These are phyloP conservation scores for Pinus tabuliformis DNA, from an alignment of 75 land plant genomes.

Conservation along the genomic window DNA sequence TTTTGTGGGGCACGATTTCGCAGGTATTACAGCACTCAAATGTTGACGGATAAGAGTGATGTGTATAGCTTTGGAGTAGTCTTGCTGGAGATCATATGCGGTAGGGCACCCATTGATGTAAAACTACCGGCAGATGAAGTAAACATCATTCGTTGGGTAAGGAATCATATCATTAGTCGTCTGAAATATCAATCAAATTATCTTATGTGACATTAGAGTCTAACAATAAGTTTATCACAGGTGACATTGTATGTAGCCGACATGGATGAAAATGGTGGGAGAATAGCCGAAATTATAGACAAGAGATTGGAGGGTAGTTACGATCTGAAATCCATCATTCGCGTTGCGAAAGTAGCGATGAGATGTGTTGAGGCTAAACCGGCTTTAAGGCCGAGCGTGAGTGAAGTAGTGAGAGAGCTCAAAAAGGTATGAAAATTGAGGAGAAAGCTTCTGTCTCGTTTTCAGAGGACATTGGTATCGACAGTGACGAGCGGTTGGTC, in stretches of 20 bases:
- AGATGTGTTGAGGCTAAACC: slow-evolving; percentile 16
- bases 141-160: background rate
- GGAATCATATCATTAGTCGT: background rate
- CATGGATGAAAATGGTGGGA: background rate
- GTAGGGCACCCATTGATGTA: background rate
- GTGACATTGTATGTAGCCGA: background rate
- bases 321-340: slow-evolving; percentile 8
- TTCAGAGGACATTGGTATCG: too few species aligned
- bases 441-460: too few species aligned
- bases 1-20: too few species aligned
- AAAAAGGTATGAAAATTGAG: too few species aligned
- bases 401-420: too few species aligned
- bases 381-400: slow-evolving; percentile 20
- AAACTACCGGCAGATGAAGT: background rate
- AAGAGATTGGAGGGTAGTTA: background rate
- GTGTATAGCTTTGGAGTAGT: slow-evolving; percentile 26
- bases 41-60: slow-evolving; percentile 16
- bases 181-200: background rate
- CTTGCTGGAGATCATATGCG: background rate
- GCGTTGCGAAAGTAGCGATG: slow-evolving; percentile 15
- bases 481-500: too few species aligned
- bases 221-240: background rate
- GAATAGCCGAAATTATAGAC: background rate
- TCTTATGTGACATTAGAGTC: background rate
- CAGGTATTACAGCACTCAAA: slow-evolving; percentile 13